Base-by-base conservation (phyloP, 768 basidiomycete genomes). In the Erythrobasidium yunnanense region DNA sequence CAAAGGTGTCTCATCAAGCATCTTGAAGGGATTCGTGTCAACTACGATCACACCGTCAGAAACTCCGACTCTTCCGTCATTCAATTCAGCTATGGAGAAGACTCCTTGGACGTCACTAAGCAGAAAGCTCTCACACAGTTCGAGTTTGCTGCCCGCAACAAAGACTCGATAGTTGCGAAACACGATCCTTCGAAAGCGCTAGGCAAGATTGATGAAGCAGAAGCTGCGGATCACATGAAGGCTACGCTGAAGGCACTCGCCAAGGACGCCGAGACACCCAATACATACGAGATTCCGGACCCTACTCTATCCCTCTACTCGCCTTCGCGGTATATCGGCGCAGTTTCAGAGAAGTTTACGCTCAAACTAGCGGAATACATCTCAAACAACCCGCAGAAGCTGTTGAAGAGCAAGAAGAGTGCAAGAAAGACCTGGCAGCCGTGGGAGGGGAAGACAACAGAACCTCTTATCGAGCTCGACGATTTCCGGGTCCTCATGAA, bases 1-100 rank as follows among this genome's bases (percentile, higher is more conserved):
- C 95, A 99, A 76, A 84, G 95, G 51, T 97, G 95, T 78, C 80
- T 99, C 70, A 92, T 99, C 80, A 99, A 99, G 77, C 95, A 99
- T 76, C 80, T 99, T 58, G 95, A 99, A 76, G 95, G 93, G 52
- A 84, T 96, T 58, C 86, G 88, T 32, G 86, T 97, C 5, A 93
- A 97, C 75, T 99, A 99, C 76, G 95, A 99, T 77, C 85, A 96
- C 75, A 97, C 93, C 32, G 91, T 99, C 42, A 88, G 95, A 57
- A 92, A 93, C 51, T 88, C 87, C 74, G 95, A 99, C 75, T 83
- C 84, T 20, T 88, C 90, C 2, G 80, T 99, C 46, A 88, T 92
- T 73, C 95, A 99, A 76, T 99, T 99, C 80, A 81, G 86, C 65
- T 99, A 99, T 74, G 95, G 95, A 11, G 95, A 93, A 55, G 95